phyloP scores from a whole-genome alignment of 768 basidiomycete species.

The Lentinula lateritia region DNA sequence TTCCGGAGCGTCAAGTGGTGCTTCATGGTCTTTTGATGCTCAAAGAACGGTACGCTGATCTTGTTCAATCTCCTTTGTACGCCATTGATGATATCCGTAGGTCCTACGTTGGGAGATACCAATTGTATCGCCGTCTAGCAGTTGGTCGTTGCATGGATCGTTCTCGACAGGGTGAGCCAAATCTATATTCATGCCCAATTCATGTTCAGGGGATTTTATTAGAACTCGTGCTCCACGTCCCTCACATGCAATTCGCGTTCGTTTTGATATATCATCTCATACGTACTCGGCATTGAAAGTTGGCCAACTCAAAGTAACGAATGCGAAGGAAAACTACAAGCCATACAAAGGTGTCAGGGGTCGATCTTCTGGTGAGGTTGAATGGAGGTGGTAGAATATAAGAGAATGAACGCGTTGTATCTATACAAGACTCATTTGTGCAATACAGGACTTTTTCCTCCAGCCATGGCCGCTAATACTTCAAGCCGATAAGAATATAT shows the following conservation, averaged over 20 bases:
- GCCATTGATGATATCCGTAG: slow-evolving; percentile 27
- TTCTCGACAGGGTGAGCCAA: slow-evolving; percentile 54
- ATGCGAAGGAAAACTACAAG: slow-evolving; percentile 70
- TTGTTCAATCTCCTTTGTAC: neutral
- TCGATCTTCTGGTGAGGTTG: slow-evolving; percentile 58
- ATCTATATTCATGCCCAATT: neutral
- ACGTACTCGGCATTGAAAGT: slow-evolving; percentile 80
- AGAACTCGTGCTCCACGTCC: slow-evolving; percentile 44
- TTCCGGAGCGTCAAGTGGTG: slow-evolving; percentile 30
- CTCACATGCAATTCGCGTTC: slow-evolving; percentile 67
- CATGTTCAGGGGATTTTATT: neutral
- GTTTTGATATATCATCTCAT: slow-evolving; percentile 65
- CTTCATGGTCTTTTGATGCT: slow-evolving; percentile 81
- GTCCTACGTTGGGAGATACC: slow-evolving; percentile 77
- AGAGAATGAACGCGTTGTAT: neutral
- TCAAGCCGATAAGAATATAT: neutral
- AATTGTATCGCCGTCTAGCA: slow-evolving; percentile 58
- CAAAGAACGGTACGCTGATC: slow-evolving; percentile 43
- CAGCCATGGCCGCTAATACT: no score
- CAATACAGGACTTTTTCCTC: neutral
- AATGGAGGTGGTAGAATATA: slow-evolving; percentile 53
- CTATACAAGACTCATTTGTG: neutral
- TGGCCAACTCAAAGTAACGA: slow-evolving; percentile 72
- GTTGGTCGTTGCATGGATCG: slow-evolving; percentile 71
- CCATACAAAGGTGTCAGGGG: slow-evolving; percentile 89